Base-by-base conservation (phyloP, 345 rosid genomes). In the Brassica nigra region DNA sequence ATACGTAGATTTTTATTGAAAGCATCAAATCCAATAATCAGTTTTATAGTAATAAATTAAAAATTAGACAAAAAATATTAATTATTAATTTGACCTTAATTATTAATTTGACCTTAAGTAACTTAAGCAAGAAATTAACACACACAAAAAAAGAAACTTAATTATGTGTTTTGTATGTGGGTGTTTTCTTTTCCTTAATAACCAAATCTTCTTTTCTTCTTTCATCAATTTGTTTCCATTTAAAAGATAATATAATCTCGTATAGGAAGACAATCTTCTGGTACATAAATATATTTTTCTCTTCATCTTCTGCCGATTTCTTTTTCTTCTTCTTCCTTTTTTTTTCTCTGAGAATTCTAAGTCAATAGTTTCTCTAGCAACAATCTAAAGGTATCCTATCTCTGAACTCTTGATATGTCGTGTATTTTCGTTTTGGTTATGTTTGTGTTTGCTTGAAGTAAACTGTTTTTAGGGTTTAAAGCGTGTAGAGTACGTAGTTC, bases 131-230 rank as follows among this genome's bases (percentile, higher is more conserved):
- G 16, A 65, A 6, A 62, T 62, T 62, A 30, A 29, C 67, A 62
- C 39, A n/a, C 66, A 62, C 9, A n/a, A 0, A 20, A 20, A 31
- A n/a, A 31, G 33, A 62, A 62, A 62, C 44, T 57, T 37, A 55
- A 59, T 58, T 34, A 28, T 76, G 49, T 70, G 76, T 42, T 4
- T 64, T 37, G 44, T 42, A 16, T 6, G 73, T 62, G 75, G 27
- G 27, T 55, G 34, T 39, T 75, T 62, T 66, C 18, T 30, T 75
- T 80, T 10, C 73, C 80, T 58, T 76, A 70, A 70, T 67, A 20
- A 80, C 8, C 68, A 75, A 75, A 70, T 70, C 33, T 76, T 33
- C 62, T 9, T 75, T 76, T 80, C 80, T 80, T 75, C 58, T 80
- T 75, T 74, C 82, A 44, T 79, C 78, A 68, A 28, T 49, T 68